phyloP scores from a whole-genome alignment of 2,329 filamentous ascomycete species.

The Colletotrichum chlorophyti region DNA sequence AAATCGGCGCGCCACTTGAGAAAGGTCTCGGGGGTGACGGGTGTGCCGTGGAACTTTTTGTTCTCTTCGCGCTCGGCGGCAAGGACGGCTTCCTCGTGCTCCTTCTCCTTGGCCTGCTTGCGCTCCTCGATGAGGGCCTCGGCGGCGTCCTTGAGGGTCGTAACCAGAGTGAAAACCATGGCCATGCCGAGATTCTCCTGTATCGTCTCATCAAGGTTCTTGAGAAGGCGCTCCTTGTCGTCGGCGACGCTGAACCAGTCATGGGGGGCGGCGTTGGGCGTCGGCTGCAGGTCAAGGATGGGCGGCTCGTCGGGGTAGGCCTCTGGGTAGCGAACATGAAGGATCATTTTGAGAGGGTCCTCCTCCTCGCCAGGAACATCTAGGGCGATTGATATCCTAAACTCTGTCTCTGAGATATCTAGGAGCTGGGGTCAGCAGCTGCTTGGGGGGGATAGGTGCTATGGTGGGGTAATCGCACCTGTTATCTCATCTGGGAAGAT shows the following conservation, averaged over 20 bases:
- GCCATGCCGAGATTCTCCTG: conserved; percentile 96
- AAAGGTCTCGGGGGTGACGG: conserved; percentile 88
- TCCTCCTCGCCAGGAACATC: conserved; percentile 73
- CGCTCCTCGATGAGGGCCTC: conserved; percentile 83
- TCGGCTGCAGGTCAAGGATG: conserved; percentile 77
- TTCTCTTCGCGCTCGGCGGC: conserved; percentile 90
- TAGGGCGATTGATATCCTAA: conserved; percentile 83
- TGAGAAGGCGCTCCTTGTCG: conserved; percentile 78
- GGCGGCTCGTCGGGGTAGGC: conserved; percentile 90
- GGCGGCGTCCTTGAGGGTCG: conserved; percentile 87
- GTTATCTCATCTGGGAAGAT: conserved; percentile 98
- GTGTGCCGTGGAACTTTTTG: conserved; percentile 90
- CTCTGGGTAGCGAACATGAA: conserved; percentile 89
- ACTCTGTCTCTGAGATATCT: conserved; percentile 93
- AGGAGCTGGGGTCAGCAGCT: conserved; percentile 27
- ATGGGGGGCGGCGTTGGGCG: conserved; percentile 74
- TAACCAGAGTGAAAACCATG: conserved; percentile 94
- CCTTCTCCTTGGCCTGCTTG: conserved; percentile 67
- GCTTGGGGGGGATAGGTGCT: neutral
- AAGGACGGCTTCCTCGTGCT: conserved; percentile 58
- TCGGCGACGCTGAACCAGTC: conserved; percentile 79
- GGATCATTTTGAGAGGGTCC: conserved; percentile 74
- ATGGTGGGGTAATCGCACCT: conserved; percentile 57
- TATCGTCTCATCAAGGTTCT: conserved; percentile 74
- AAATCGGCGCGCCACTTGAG: conserved; percentile 83